phyloP scores from a whole-genome alignment of 2,329 filamentous ascomycete genomes.

The Paracoccidioides lutzii region DNA sequence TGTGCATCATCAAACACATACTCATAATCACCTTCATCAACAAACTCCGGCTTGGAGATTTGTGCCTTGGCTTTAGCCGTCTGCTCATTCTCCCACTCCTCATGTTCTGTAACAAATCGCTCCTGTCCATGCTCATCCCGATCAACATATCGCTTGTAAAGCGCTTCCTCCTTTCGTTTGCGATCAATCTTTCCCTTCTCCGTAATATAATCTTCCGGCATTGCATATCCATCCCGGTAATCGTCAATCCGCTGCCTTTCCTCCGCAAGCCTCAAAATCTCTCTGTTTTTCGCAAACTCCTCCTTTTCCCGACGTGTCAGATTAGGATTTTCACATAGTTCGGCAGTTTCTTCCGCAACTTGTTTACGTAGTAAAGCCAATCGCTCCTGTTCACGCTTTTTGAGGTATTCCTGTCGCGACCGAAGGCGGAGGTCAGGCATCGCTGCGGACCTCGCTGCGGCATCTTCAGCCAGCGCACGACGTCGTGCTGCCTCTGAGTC shows the following conservation, averaged over 20 bases:
- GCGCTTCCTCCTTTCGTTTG: slow-evolving; percentile 74
- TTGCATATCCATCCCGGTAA: slow-evolving; percentile 76
- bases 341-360: slow-evolving; percentile 75
- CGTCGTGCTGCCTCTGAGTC: slow-evolving; percentile 48
- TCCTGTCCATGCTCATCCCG: slow-evolving; percentile 78
- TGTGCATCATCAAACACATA: slow-evolving; percentile 86
- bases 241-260: slow-evolving; percentile 81
- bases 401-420: slow-evolving; percentile 82
- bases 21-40: slow-evolving; percentile 73
- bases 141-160: slow-evolving; percentile 85
- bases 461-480: slow-evolving; percentile 53
- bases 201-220: slow-evolving; percentile 91
- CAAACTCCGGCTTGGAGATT: slow-evolving; percentile 59
- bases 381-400: slow-evolving; percentile 79
- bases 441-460: slow-evolving; percentile 54
- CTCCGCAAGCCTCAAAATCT: slow-evolving; percentile 68
- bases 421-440: slow-evolving; percentile 69
- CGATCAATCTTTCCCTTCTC: slow-evolving; percentile 81
- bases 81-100: slow-evolving; percentile 92
- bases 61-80: slow-evolving; percentile 76
- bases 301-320: slow-evolving; percentile 68
- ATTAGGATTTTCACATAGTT: slow-evolving; percentile 60
- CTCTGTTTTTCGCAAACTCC: slow-evolving; percentile 79
- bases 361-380: slow-evolving; percentile 78
- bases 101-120: slow-evolving; percentile 81